A percentile compares a stretch with the other conserved stretches of the same genome.
Evolutionary conservation across 257 asterid genomes (phyloP).

Genomic region (Knoxia roxburghii): DNA sequence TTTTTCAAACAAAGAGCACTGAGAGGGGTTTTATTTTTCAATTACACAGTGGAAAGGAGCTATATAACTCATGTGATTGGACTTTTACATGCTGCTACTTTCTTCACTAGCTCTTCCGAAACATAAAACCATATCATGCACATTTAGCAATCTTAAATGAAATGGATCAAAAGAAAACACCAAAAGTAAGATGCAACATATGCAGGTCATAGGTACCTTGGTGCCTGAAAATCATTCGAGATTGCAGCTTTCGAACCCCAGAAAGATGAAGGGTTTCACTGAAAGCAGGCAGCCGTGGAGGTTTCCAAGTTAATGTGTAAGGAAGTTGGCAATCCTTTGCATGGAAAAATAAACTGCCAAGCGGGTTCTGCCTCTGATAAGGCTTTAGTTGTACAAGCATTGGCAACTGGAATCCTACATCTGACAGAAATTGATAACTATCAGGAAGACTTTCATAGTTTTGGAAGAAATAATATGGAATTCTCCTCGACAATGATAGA

Average conservation of each 20-base stretch:
- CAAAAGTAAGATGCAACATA: neutral
- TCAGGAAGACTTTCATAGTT: neutral
- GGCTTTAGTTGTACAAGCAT: slow-evolving; percentile 41
- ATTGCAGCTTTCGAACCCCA: slow-evolving; percentile 28
- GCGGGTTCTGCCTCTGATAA: slow-evolving; percentile 28
- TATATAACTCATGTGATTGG: neutral
- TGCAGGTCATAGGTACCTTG: slow-evolving; percentile 25
- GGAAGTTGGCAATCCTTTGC: slow-evolving; percentile 23
- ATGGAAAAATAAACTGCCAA: slow-evolving; percentile 25
- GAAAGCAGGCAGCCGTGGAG: slow-evolving; percentile 21
- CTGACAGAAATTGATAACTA: slow-evolving; percentile 14
- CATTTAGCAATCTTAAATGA: neutral
- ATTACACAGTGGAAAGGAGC: neutral
- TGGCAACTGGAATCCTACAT: slow-evolving; percentile 25
- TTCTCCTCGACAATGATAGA: neutral
- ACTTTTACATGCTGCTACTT: neutral
- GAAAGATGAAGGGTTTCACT: slow-evolving; percentile 21
- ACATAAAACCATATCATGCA: neutral
- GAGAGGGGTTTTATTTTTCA: neutral
- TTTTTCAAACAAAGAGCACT: neutral
- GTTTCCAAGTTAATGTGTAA: slow-evolving; percentile 24
- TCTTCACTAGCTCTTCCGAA: neutral
- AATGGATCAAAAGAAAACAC: neutral
- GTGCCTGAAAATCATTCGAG: slow-evolving; percentile 21
- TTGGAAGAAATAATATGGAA: neutral